These are phyloP conservation scores for Phialophora chinensis DNA, from an alignment of 2,329 filamentous ascomycete species.

Conservation along the genomic window DNA sequence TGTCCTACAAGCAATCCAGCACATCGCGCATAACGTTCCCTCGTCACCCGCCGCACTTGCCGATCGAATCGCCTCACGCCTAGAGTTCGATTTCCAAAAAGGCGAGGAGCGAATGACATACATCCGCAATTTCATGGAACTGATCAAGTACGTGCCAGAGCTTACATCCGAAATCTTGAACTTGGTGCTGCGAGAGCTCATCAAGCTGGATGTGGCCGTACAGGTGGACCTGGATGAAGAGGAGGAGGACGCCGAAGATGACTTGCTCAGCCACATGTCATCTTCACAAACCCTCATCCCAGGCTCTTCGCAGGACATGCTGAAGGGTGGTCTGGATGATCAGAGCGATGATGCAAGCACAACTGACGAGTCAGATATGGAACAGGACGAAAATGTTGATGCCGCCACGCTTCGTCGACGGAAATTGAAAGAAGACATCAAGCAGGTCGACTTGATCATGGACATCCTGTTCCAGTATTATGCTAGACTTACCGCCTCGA, in stretches of 20 bases:
- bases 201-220: constrained; percentile 95
- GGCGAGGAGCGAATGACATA: constrained; percentile 85
- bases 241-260: constrained; percentile 83
- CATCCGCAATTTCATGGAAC: constrained; percentile 78
- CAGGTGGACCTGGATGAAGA: constrained; percentile 91
- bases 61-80: constrained; percentile 69
- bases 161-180: constrained; percentile 81
- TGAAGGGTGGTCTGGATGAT: constrained; percentile 59
- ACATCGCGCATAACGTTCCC: constrained; percentile 80
- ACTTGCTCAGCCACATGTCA: constrained; percentile 65
- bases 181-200: constrained; percentile 81
- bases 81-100: constrained; percentile 77
- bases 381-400: constrained; percentile 65
- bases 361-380: constrained; percentile 73
- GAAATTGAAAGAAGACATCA: constrained; percentile 79
- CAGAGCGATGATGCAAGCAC: constrained; percentile 43
- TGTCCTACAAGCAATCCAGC: constrained; percentile 75
- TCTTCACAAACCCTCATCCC: constrained; percentile 41
- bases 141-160: constrained; percentile 78
- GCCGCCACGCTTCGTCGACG: constrained; percentile 59
- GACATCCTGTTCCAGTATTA: constrained; percentile 88
- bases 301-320: constrained; percentile 45
- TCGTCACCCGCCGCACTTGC: constrained; percentile 75
- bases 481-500: constrained; percentile 54
- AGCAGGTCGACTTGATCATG: constrained; percentile 89